phyloP scores from a whole-genome alignment of 2,329 filamentous ascomycete genomes.

The Stachybotrys chlorohalonatus region DNA sequence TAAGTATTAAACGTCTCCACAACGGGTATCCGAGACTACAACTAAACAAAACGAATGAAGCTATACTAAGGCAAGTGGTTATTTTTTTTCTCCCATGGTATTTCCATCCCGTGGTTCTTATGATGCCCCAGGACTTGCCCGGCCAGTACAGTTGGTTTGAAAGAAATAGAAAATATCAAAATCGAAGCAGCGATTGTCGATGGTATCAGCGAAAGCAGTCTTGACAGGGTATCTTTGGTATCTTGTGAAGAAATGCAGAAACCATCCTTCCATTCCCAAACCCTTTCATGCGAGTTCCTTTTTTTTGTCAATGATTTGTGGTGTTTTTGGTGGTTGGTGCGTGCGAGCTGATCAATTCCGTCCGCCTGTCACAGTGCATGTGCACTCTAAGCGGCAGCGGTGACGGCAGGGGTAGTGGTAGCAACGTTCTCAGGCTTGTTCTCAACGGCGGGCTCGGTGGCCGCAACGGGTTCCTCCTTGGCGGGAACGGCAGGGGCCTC shows the following conservation, averaged over 20 bases:
- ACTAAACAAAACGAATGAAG: conserved; percentile 15
- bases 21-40: conserved; percentile 31
- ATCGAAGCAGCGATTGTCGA: conserved; percentile 11
- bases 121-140: no score
- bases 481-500: conserved; percentile 18
- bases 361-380: conserved; percentile 10
- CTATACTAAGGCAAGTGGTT: conserved; percentile 10
- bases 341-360: conserved; percentile 12
- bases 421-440: conserved; percentile 31
- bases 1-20: conserved; percentile 34
- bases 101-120: background rate
- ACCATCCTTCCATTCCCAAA: conserved; percentile 37
- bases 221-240: conserved; percentile 46
- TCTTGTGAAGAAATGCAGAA: conserved; percentile 44
- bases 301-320: conserved; percentile 9
- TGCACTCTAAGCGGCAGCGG: conserved; percentile 40
- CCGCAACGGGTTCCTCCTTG: conserved; percentile 9
- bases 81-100: background rate
- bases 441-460: conserved; percentile 24
- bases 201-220: conserved; percentile 38
- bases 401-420: conserved; percentile 35
- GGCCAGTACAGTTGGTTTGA: background rate
- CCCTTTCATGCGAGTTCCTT: conserved; percentile 27
- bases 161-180: background rate
- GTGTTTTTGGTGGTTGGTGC: background rate